Conservation (phyloP, 2,329 filamentous ascomycete species). For the Xylariaceae sp. region DNA sequence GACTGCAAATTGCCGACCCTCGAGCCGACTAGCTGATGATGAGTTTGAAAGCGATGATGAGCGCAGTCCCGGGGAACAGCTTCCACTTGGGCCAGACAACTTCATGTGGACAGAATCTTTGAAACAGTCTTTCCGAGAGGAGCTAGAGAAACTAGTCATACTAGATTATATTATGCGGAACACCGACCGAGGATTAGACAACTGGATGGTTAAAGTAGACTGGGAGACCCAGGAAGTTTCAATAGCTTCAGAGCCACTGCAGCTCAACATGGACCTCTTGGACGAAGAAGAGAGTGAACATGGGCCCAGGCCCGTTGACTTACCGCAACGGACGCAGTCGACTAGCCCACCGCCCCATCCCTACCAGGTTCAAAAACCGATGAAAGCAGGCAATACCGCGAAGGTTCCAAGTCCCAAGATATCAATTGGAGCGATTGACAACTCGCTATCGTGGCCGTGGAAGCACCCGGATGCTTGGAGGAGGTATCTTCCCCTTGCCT, state of each 20-base stretch:
- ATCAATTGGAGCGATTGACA: conserved; percentile 91
- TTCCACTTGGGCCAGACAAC: conserved; percentile 54
- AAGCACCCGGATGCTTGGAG: conserved; percentile 93
- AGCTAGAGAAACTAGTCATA: conserved; percentile 96
- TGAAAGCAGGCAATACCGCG: conserved; percentile 72
- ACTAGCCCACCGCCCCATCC: conserved; percentile 61
- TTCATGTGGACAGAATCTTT: conserved; percentile 89
- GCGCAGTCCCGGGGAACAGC: conserved; percentile 44
- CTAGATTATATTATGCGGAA: conserved; percentile 99
- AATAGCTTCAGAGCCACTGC: conserved; percentile 81
- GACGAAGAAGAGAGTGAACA: conserved; percentile 55
- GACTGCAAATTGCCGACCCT: conserved; percentile 82
- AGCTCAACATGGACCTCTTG: conserved; percentile 66
- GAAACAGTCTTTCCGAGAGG: conserved; percentile 91
- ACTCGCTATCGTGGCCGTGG: conserved; percentile 98
- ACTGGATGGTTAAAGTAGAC: conserved; percentile 99
- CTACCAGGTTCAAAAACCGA: conserved; percentile 81
- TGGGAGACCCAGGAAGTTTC: conserved; percentile 82
- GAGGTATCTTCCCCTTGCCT: conserved; percentile 49
- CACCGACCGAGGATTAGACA: conserved; percentile 93
- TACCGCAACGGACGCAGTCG: conserved; percentile 50
- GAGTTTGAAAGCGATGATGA: conserved; percentile 60
- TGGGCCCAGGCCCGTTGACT: conserved; percentile 68
- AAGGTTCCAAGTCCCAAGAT: conserved; percentile 65
- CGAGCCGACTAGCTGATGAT: conserved; percentile 47